phyloP scores from a whole-genome alignment of 306 rosid species.

The Astragalus glycyphyllos region DNA sequence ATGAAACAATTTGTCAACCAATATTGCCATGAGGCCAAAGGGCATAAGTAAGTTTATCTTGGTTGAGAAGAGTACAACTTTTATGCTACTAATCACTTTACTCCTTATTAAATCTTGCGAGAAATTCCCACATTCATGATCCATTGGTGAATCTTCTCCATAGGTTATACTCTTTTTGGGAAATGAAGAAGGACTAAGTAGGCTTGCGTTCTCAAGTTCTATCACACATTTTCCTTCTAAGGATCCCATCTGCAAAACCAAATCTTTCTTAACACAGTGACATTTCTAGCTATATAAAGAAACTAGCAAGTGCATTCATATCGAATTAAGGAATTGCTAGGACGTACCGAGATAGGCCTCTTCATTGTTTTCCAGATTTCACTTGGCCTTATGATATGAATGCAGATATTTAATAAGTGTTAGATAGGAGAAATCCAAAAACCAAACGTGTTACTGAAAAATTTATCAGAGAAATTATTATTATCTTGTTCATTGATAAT shows the following conservation, averaged over 20 bases:
- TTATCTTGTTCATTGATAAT: constrained; percentile 1
- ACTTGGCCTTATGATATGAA: background rate
- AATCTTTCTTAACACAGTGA: background rate
- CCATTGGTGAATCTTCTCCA: constrained; percentile 30
- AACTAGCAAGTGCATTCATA: background rate
- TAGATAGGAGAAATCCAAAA: background rate
- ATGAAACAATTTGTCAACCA: constrained; percentile 52
- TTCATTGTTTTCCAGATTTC: constrained; percentile 30
- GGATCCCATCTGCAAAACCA: constrained; percentile 35
- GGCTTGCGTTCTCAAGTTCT: constrained; percentile 30
- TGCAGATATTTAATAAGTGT: background rate
- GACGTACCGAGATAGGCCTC: constrained; percentile 33
- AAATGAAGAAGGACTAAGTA: constrained; percentile 33
- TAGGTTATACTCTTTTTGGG: constrained; percentile 10
- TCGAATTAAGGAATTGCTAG: background rate
- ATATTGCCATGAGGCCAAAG: constrained; percentile 74
- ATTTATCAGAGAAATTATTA: background rate
- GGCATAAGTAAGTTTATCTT: constrained; percentile 75
- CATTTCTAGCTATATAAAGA: background rate
- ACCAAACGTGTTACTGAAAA: background rate
- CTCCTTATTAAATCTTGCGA: constrained; percentile 37
- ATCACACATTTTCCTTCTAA: constrained; percentile 20
- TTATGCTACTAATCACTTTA: constrained; percentile 55
- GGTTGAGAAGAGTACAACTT: constrained; percentile 63
- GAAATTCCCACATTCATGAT: constrained; percentile 24